Base-by-base conservation (phyloP, 345 rosid species). In the Balakata baccata region DNA sequence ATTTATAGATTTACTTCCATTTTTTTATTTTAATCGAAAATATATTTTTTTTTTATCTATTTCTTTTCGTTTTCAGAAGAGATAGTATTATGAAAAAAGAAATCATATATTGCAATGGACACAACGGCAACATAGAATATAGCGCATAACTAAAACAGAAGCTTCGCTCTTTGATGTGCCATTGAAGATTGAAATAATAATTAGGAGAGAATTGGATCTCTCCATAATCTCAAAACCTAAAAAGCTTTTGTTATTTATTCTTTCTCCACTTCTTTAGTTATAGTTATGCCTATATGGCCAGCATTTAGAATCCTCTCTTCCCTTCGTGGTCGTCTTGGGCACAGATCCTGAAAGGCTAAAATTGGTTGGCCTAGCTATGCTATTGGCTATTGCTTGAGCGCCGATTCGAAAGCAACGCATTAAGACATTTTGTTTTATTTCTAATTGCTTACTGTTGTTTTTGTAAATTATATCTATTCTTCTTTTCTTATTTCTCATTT, bases 101-200 rank as follows among this genome's bases (percentile, higher is more conserved):
- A n/a, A n/a, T 25, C 81, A 29, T 85, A 92, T 95, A 86, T 93
- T 22, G 89, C 82, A 79, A 92, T 34, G 80, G 82, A 68, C 78
- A 79, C 68, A 63, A 74, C 59, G 29, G 87, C 57, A 16, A 80
- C 85, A 83, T 79, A 86, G 23, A 79, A 83, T 39, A 92, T 75
- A 57, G 80, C 87, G 80, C 86, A 86, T 67, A 92, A 18, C 66
- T 83, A 80, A 71, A 88, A 70, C 66, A 88, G 72, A 22, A 83
- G 81, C 77, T 75, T 77, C 69, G 84, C 56, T 68, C 76, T 71
- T 54, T 81, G 90, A 80, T 56, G 80, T 82, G 89, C 90, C 97
- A 86, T 91, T 49, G 57, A 78, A 67, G 70, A 67, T 67, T 4
- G 38, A 38, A n/a, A n/a, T 4, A 37, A 39, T 6, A 13, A 67